Conservation (phyloP, 2,329 filamentous ascomycete genomes). For the Aspergillus sojae region DNA sequence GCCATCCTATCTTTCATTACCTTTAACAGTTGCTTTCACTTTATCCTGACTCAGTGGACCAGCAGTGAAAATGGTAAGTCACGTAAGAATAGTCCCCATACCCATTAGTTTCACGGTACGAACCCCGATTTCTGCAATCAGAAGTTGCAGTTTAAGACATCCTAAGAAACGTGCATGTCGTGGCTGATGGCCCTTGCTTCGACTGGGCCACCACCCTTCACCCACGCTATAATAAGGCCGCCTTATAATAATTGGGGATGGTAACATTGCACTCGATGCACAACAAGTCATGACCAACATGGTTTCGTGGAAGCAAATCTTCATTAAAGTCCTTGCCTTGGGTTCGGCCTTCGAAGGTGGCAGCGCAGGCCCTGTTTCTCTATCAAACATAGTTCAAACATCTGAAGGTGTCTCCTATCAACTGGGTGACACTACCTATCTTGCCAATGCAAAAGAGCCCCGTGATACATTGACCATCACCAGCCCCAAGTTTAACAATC, state of each 20-base stretch:
- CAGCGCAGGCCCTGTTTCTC: not conserved
- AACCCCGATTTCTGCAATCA: not conserved
- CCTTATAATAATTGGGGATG: not conserved
- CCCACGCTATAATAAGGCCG: too few species aligned
- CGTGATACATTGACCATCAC: not conserved
- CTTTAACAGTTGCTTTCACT: not conserved
- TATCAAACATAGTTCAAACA: not conserved
- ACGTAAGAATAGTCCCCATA: not conserved
- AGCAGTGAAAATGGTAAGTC: not conserved
- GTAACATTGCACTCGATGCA: not conserved
- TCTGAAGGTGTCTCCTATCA: not conserved
- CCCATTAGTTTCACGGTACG: not conserved
- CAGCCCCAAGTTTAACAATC: too few species aligned
- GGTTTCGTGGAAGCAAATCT: not conserved
- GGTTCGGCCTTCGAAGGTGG: not conserved
- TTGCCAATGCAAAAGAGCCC: constrained; percentile 11
- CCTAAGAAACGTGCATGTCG: not conserved
- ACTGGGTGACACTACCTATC: constrained; percentile 7
- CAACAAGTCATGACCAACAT: not conserved
- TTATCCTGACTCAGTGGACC: too few species aligned
- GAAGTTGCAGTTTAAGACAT: not conserved
- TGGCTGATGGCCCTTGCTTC: not conserved
- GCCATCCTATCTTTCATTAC: not conserved
- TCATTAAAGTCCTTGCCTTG: not conserved
- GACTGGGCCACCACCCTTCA: too few species aligned